Conservation (phyloP, 768 basidiomycete species). For the Mycena maculata region DNA sequence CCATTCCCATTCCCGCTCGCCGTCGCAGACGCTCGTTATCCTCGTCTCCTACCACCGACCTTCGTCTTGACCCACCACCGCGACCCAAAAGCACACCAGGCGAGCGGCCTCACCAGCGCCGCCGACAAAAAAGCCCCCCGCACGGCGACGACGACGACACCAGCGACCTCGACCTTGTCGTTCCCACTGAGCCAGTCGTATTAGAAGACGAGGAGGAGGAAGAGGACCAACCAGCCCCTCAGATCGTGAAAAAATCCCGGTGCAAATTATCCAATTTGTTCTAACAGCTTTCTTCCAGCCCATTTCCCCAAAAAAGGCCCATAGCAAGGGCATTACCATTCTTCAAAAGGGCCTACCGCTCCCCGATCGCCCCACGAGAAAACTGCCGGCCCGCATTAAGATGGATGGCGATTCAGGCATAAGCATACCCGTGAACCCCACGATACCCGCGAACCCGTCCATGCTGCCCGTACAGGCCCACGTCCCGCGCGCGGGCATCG, state of each 20-base stretch:
- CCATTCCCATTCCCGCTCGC: conserved; percentile 45
- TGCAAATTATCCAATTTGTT: background rate
- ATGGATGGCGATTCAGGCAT: conserved; percentile 39
- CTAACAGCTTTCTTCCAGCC: background rate
- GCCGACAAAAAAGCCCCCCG: conserved; percentile 58
- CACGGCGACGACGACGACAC: conserved; percentile 49
- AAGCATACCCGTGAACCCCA: conserved; percentile 40
- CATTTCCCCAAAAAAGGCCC: conserved; percentile 8
- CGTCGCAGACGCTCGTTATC: conserved; percentile 72
- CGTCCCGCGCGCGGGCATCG: conserved; percentile 68
- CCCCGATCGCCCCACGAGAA: conserved; percentile 59
- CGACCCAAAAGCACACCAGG: conserved; percentile 82
- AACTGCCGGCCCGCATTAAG: conserved; percentile 51
- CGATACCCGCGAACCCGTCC: conserved; percentile 71
- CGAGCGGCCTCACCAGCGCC: conserved; percentile 64
- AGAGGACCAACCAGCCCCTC: conserved; percentile 31
- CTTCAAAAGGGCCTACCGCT: conserved; percentile 54
- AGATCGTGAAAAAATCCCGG: conserved; percentile 6
- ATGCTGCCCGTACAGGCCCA: conserved; percentile 88
- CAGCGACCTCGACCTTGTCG: conserved; percentile 46
- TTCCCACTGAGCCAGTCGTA: conserved; percentile 33
- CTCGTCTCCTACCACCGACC: conserved; percentile 52
- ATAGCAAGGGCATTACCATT: conserved; percentile 31
- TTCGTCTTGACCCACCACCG: conserved; percentile 61
- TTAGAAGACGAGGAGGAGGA: conserved; percentile 42